Percentiles rank a stretch among this genome's conserved stretches.
These are phyloP conservation scores for Selaginella tamariscina DNA, from an alignment of 75 land plant species.

Conservation along the genomic window DNA sequence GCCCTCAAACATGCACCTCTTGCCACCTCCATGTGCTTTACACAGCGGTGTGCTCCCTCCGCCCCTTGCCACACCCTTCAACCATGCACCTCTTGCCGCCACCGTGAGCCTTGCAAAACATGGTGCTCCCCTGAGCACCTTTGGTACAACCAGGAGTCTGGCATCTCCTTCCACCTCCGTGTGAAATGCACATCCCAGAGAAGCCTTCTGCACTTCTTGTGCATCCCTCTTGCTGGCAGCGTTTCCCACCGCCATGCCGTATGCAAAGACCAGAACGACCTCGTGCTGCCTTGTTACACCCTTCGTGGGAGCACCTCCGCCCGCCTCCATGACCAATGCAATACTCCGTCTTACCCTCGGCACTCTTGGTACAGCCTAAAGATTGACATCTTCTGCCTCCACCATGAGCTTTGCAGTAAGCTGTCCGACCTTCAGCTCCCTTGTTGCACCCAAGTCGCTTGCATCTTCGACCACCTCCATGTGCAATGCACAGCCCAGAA, in stretches of 20 bases:
- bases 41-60: slow-evolving; percentile 88
- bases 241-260: slow-evolving; percentile 87
- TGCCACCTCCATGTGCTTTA: slow-evolving; percentile 94
- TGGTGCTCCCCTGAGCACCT: slow-evolving; percentile 95
- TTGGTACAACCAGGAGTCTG: slow-evolving; percentile 53
- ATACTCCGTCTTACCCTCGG: slow-evolving; percentile 82
- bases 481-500: slow-evolving; percentile 49
- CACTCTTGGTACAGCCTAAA: slow-evolving; percentile 85
- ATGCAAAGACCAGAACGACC: slow-evolving; percentile 90
- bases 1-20: slow-evolving; percentile 67
- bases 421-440: slow-evolving; percentile 87
- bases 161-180: slow-evolving; percentile 70
- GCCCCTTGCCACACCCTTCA: slow-evolving; percentile 73
- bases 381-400: slow-evolving; percentile 76
- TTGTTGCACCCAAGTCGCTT: slow-evolving; percentile 70
- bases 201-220: slow-evolving; percentile 91
- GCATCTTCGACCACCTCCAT: slow-evolving; percentile 86
- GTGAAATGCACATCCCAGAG: slow-evolving; percentile 61
- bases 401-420: slow-evolving; percentile 91
- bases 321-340: slow-evolving; percentile 97
- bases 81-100: slow-evolving; percentile 84
- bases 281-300: slow-evolving; percentile 79
- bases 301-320: slow-evolving; percentile 59
- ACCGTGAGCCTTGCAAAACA: slow-evolving; percentile 94
- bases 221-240: slow-evolving; percentile 74